These are phyloP conservation scores for Hygrophorus russula DNA, from an alignment of 768 basidiomycete genomes.

Conservation along the genomic window DNA sequence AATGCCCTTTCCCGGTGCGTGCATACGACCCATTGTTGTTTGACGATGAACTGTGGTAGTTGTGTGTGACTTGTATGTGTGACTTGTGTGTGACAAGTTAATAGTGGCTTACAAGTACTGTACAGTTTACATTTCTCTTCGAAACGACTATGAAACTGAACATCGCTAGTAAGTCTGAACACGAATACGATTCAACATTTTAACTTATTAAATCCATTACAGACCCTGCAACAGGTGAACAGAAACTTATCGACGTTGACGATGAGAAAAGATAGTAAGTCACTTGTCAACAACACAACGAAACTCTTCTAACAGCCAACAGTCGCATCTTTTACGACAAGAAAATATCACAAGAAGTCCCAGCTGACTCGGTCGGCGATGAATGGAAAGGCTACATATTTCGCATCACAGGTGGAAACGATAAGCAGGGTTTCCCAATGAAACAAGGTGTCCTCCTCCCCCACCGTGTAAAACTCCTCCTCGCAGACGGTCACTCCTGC, in stretches of 20 bases:
- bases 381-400: conserved; percentile 97
- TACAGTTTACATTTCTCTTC: too few species aligned
- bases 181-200: conserved; percentile 3
- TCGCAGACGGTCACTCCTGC: conserved; percentile 95
- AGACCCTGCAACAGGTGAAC: conserved; percentile 96
- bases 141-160: conserved; percentile 99
- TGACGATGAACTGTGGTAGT: conserved; percentile 10
- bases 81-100: too few species aligned
- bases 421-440: conserved; percentile 99
- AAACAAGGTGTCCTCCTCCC: conserved; percentile 98
- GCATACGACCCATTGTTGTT: conserved; percentile 86
- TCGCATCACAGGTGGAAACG: conserved; percentile 96
- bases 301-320: conserved; percentile 5
- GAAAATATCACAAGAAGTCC: conserved; percentile 92
- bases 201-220: conserved; percentile 12
- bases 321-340: conserved; percentile 97
- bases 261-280: conserved; percentile 80
- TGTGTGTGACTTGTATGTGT: neutral
- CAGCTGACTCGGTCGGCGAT: conserved; percentile 82
- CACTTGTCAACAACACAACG: neutral
- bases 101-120: too few species aligned
- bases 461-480: conserved; percentile 86
- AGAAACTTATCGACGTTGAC: conserved; percentile 93
- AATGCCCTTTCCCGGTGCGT: conserved; percentile 99
- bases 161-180: conserved; percentile 80